Percentiles rank a stretch among this genome's conserved stretches.
These are phyloP conservation scores for Aspergillus jensenii DNA, from an alignment of 2,329 filamentous ascomycete genomes.

Conservation along the genomic window DNA sequence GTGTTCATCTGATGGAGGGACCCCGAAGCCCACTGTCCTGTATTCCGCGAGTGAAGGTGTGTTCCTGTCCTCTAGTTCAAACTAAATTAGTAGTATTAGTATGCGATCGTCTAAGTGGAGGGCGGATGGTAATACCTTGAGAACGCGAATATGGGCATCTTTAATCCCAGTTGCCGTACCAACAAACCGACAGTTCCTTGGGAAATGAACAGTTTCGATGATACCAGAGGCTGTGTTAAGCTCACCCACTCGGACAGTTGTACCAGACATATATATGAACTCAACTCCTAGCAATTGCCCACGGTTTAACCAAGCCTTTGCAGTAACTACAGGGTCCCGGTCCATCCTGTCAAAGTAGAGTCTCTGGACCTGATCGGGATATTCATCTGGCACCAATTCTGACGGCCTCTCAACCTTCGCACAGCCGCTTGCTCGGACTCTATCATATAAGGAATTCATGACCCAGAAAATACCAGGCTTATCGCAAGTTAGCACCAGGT, in stretches of 20 bases:
- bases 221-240: not conserved
- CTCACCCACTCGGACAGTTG: not conserved
- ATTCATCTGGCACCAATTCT: not conserved
- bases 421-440: not conserved
- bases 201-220: not conserved
- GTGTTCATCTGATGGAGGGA: not conserved
- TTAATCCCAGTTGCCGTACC: not conserved
- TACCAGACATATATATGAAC: not conserved
- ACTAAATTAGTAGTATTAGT: not conserved
- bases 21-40: not conserved
- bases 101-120: not conserved
- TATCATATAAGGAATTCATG: not conserved
- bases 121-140: not conserved
- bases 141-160: not conserved
- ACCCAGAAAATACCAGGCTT: slow-evolving; percentile 10
- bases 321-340: not conserved
- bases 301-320: not conserved
- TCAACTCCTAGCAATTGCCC: not conserved
- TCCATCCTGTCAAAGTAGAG: slow-evolving; percentile 6
- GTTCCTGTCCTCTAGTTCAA: not conserved
- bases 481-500: not conserved
- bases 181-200: not conserved
- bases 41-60: not conserved
- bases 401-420: not conserved
- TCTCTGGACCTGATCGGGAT: slow-evolving; percentile 9